Evolutionary conservation across 1,284 basidiomycete species (phyloP).

Genomic region (Naganishia sp.): DNA sequence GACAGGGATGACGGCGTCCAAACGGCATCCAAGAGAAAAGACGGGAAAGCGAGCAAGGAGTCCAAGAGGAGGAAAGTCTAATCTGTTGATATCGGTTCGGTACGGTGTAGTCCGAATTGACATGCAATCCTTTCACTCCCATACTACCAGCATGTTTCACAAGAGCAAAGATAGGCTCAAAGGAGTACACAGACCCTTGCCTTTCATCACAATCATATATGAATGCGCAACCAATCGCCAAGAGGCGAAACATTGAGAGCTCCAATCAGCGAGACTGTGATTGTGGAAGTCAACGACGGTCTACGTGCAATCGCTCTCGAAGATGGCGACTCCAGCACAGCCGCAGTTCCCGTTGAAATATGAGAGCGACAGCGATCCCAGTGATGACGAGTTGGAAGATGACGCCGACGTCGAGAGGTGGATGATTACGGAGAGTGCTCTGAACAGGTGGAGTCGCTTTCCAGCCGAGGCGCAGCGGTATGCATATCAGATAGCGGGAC

Average conservation of each 20-base stretch:
- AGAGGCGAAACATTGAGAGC: no score
- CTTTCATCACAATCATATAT: not conserved
- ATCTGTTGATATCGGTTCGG: not conserved
- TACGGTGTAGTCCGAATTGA: not conserved
- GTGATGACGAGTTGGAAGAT: slow-evolving; percentile 1
- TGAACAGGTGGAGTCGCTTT: slow-evolving; percentile 26
- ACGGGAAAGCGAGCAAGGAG: slow-evolving; percentile 4
- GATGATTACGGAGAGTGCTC: slow-evolving; percentile 2
- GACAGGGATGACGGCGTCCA: not conserved
- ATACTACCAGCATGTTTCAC: not conserved
- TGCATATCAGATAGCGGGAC: no score
- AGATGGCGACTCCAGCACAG: not conserved
- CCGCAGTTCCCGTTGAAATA: no score
- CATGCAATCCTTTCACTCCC: not conserved
- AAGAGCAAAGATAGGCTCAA: not conserved
- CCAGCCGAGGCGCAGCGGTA: slow-evolving; percentile 8
- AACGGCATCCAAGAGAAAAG: slow-evolving; percentile 12
- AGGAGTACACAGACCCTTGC: slow-evolving; percentile 1
- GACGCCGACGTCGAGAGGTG: slow-evolving; percentile 11
- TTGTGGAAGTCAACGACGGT: no score
- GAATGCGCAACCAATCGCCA: no score
- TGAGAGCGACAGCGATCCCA: slow-evolving; percentile 2
- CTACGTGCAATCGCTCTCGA: no score
- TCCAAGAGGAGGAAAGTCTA: not conserved
- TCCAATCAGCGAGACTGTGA: no score